Evolutionary conservation across 495 filamentous ascomycete genomes (phyloP).

Genomic region (Lophiotrema nucula): DNA sequence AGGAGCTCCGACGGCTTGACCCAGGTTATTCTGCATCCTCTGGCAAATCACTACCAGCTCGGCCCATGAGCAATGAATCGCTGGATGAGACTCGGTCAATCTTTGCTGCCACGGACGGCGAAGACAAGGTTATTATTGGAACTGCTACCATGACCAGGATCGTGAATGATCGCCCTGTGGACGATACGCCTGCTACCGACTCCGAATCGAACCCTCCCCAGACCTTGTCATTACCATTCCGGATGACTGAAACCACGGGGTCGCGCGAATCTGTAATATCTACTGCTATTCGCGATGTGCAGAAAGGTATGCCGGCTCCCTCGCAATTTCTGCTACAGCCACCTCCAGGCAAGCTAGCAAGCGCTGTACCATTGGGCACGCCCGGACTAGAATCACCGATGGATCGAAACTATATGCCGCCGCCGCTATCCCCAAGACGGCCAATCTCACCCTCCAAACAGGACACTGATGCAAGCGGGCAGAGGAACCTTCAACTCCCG

Average conservation of each 20-base stretch:
- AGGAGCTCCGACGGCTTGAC: constrained; percentile 72
- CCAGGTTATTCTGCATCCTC: constrained; percentile 54
- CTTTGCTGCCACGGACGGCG: constrained; percentile 48
- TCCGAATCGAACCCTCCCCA: constrained; percentile 11
- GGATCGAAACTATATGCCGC: constrained; percentile 56
- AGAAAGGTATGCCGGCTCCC: constrained; percentile 27
- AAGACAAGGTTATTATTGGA: constrained; percentile 48
- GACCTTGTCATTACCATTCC: constrained; percentile 14
- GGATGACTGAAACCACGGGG: constrained; percentile 16
- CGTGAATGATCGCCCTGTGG: constrained; percentile 35
- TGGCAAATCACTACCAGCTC: constrained; percentile 71
- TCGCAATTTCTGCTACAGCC: constrained; percentile 29
- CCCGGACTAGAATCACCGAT: constrained; percentile 35
- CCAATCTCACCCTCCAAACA: constrained; percentile 38
- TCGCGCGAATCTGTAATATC: constrained; percentile 35
- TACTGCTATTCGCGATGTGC: constrained; percentile 36
- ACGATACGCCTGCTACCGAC: constrained; percentile 3
- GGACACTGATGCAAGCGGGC: neutral
- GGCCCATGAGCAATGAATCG: constrained; percentile 66
- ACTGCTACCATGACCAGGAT: constrained; percentile 49
- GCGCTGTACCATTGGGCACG: neutral
- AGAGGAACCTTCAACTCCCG: constrained; percentile 40
- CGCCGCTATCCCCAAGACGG: constrained; percentile 62
- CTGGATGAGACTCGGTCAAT: constrained; percentile 25
- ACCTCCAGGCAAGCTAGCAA: constrained; percentile 23